phyloP scores from a whole-genome alignment of 2,329 filamentous ascomycete species.

The Teratosphaeria zuluensis region DNA sequence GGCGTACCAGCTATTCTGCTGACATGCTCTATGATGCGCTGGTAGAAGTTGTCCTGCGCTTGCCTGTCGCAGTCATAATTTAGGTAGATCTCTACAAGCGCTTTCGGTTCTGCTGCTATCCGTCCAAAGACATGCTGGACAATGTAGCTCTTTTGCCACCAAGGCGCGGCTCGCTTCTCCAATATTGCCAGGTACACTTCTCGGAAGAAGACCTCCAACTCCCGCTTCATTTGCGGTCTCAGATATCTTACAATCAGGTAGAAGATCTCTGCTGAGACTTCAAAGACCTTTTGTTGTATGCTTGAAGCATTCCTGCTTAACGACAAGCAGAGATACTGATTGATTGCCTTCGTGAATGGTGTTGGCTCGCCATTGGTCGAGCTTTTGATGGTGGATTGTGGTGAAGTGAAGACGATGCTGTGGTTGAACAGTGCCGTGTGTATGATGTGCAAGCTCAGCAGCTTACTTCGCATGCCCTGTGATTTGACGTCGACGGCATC shows the following conservation, averaged over 20 bases:
- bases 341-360: constrained; percentile 85
- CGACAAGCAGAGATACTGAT: constrained; percentile 92
- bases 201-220: constrained; percentile 95
- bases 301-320: constrained; percentile 92
- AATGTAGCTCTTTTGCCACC: constrained; percentile 87
- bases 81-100: constrained; percentile 87
- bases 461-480: constrained; percentile 93
- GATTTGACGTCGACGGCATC: constrained; percentile 88
- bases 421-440: constrained; percentile 94
- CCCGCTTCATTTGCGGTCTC: constrained; percentile 93
- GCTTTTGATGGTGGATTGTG: constrained; percentile 82
- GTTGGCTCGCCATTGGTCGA: constrained; percentile 82
- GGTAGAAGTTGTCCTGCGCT: constrained; percentile 90
- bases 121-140: constrained; percentile 69
- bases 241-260: constrained; percentile 95
- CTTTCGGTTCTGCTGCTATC: constrained; percentile 74
- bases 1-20: constrained; percentile 76
- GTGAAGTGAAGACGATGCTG: constrained; percentile 80
- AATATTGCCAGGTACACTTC: constrained; percentile 92
- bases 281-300: constrained; percentile 83
- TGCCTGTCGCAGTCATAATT: constrained; percentile 97
- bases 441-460: constrained; percentile 89
- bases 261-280: constrained; percentile 94
- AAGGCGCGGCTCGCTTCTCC: constrained; percentile 74
- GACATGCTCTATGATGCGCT: constrained; percentile 84